Evolutionary conservation across 805 yeast species (phyloP).

Genomic region (Candida lessepsii): DNA sequence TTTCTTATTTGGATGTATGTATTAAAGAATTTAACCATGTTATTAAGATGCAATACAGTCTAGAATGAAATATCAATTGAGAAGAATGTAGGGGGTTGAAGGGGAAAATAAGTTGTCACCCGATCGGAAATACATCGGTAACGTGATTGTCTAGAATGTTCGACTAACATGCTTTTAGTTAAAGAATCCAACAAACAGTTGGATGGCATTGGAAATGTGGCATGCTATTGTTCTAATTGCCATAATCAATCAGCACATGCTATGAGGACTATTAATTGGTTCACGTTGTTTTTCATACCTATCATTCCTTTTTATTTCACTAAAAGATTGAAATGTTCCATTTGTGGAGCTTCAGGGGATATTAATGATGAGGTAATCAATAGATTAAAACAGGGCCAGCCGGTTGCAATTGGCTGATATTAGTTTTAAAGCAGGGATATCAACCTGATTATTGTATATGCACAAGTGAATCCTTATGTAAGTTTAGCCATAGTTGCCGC

Average conservation of each 20-base stretch:
- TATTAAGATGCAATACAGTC: neutral
- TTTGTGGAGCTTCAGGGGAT: constrained; percentile 46
- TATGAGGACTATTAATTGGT: constrained; percentile 50
- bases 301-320: constrained; percentile 52
- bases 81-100: too few species aligned
- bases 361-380: constrained; percentile 23
- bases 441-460: neutral
- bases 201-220: constrained; percentile 28
- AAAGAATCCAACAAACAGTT: constrained; percentile 35
- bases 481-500: constrained; percentile 7
- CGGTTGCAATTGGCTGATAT: constrained; percentile 30
- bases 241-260: constrained; percentile 56
- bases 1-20: constrained; percentile 36
- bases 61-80: too few species aligned
- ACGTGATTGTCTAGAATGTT: constrained; percentile 2
- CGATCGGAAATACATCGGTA: constrained; percentile 1
- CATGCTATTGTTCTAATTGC: constrained; percentile 55
- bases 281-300: constrained; percentile 55
- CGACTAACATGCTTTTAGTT: constrained; percentile 19
- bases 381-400: constrained; percentile 31
- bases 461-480: neutral
- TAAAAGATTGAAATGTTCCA: constrained; percentile 49
- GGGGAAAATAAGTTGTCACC: neutral
- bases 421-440: neutral
- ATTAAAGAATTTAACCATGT: constrained; percentile 3